Conservation (phyloP, 148 eudicot species). For the Cornus suecica region DNA sequence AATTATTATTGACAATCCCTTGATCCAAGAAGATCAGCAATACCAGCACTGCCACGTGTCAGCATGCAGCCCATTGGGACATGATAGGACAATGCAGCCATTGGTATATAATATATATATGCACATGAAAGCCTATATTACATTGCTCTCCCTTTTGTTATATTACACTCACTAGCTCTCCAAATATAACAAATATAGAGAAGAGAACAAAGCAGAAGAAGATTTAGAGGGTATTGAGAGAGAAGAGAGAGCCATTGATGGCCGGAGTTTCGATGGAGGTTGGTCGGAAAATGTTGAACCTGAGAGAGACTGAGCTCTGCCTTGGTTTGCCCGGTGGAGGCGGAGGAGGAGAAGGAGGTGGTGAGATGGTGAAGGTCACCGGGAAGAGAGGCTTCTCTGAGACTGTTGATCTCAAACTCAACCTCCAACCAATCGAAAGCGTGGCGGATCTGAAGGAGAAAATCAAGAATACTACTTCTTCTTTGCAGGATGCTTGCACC, state of each 20-base stretch:
- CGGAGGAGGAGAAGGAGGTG: not conserved
- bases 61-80: conserved; percentile 14
- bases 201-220: not conserved
- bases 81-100: conserved; percentile 24
- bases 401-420: conserved; percentile 67
- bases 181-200: not conserved
- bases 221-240: not conserved
- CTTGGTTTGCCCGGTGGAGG: conserved; percentile 62
- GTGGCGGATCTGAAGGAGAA: conserved; percentile 25
- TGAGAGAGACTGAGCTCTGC: conserved; percentile 57
- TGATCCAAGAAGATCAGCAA: conserved; percentile 37
- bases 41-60: conserved; percentile 43
- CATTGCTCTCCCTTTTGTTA: conserved; percentile 20
- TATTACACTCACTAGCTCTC: conserved; percentile 13
- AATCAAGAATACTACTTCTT: conserved; percentile 3
- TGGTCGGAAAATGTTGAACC: conserved; percentile 29
- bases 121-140: conserved; percentile 23
- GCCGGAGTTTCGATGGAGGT: conserved; percentile 15
- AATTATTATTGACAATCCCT: conserved; percentile 26
- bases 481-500: conserved; percentile 19
- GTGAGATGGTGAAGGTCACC: conserved; percentile 20
- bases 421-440: conserved; percentile 29
- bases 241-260: not conserved
- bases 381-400: conserved; percentile 59
- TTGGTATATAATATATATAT: conserved; percentile 47